A percentile compares a stretch with the other conserved stretches of the same genome.
These are phyloP conservation scores for Mycosphaerella arachidis DNA, from an alignment of 2,329 filamentous ascomycete genomes.

Conservation along the genomic window DNA sequence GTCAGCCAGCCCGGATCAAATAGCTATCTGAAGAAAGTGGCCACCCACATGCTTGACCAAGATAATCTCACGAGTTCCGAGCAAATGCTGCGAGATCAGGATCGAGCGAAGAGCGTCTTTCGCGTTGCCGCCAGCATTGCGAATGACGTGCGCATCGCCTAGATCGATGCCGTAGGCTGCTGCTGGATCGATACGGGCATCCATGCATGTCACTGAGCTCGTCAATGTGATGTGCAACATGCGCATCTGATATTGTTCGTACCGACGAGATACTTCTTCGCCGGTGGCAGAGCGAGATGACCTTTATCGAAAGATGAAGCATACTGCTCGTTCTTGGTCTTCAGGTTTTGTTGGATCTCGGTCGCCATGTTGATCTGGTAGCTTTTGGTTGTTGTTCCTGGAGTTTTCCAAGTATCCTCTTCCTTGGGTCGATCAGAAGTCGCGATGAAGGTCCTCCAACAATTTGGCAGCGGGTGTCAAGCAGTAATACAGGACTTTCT, in stretches of 20 bases:
- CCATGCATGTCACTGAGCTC: slow-evolving; percentile 69
- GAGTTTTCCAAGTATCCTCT: not conserved
- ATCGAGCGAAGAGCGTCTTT: slow-evolving; percentile 68
- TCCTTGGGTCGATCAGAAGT: not conserved
- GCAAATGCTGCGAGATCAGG: slow-evolving; percentile 72
- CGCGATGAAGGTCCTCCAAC: not conserved
- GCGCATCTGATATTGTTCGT: slow-evolving; percentile 24
- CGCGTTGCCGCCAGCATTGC: slow-evolving; percentile 54
- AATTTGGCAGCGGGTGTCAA: not conserved
- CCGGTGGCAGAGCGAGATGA: slow-evolving; percentile 62
- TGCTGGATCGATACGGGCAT: slow-evolving; percentile 66
- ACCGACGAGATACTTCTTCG: slow-evolving; percentile 64
- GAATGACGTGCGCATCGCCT: slow-evolving; percentile 70
- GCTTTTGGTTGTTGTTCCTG: not conserved
- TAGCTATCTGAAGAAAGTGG: not conserved
- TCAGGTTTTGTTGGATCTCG: slow-evolving; percentile 51
- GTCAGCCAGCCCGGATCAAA: not conserved
- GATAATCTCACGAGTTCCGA: slow-evolving; percentile 71
- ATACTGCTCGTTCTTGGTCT: slow-evolving; percentile 55
- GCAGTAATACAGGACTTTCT: not conserved
- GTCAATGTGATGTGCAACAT: not conserved
- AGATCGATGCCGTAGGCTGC: slow-evolving; percentile 65
- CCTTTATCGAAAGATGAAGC: slow-evolving; percentile 60
- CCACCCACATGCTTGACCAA: slow-evolving; percentile 53
- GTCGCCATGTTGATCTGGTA: slow-evolving; percentile 36